These are phyloP conservation scores for Wickerhamomyces hampshirensis DNA, from an alignment of 805 yeast genomes.

Conservation along the genomic window DNA sequence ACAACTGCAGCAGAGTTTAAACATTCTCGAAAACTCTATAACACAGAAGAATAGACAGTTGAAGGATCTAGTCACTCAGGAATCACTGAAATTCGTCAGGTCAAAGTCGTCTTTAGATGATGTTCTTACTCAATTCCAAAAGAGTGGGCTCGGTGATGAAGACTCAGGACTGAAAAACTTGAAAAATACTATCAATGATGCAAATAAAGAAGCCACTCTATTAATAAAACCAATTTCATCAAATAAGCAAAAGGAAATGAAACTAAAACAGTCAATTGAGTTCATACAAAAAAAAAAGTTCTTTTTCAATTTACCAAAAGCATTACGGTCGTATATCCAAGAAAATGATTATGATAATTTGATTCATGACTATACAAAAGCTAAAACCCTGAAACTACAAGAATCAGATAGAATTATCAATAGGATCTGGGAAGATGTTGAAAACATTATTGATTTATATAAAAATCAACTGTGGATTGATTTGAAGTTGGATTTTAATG, in stretches of 20 bases:
- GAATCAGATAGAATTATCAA: conserved; percentile 37
- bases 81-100: conserved; percentile 59
- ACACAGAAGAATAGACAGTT: conserved; percentile 45
- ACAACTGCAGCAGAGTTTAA: conserved; percentile 44
- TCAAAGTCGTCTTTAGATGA: conserved; percentile 61
- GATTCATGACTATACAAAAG: conserved; percentile 51
- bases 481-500: conserved; percentile 25
- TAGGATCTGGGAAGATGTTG: conserved; percentile 54
- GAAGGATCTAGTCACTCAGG: conserved; percentile 48
- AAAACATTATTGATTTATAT: conserved; percentile 47
- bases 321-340: conserved; percentile 36
- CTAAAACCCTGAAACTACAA: conserved; percentile 29
- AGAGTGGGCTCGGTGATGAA: conserved; percentile 26
- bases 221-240: conserved; percentile 57
- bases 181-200: conserved; percentile 39
- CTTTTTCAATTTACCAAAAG: conserved; percentile 54
- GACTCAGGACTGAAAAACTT: conserved; percentile 28
- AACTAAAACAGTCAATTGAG: conserved; percentile 43
- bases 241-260: conserved; percentile 41
- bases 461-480: conserved; percentile 48
- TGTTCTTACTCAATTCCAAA: conserved; percentile 48
- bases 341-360: conserved; percentile 54
- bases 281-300: conserved; percentile 48
- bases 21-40: conserved; percentile 44
- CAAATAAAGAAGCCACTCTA: conserved; percentile 48